phyloP scores from a whole-genome alignment of 2,329 filamentous ascomycete genomes.

The Thermothelomyces thermophilus region DNA sequence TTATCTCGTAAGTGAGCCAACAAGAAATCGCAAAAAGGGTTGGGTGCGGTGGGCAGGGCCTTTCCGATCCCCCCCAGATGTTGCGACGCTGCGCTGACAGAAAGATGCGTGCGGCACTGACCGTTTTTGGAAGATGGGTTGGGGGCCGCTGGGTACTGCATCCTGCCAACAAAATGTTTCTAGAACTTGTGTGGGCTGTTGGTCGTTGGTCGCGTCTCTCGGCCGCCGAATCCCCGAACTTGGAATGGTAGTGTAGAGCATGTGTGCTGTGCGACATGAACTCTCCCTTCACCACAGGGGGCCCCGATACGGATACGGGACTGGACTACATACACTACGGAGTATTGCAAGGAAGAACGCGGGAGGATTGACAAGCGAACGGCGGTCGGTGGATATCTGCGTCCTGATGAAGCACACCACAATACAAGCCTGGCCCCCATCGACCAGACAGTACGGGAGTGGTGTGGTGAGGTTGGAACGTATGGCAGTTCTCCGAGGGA shows the following conservation, averaged over 20 bases:
- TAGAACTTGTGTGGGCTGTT: background rate
- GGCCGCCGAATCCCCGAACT: background rate
- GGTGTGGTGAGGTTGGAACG: no score
- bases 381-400: no score
- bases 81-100: conserved; percentile 1
- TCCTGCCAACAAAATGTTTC: conserved; percentile 4
- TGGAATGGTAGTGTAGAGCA: background rate
- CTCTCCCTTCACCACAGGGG: no score
- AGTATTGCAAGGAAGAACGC: background rate
- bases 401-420: no score
- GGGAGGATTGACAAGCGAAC: background rate
- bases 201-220: background rate
- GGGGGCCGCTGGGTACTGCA: conserved; percentile 6
- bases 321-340: no score
- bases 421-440: no score
- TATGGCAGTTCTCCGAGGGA: no score
- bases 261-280: no score
- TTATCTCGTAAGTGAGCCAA: conserved; percentile 10
- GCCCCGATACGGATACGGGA: no score
- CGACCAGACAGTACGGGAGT: no score
- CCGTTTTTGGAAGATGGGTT: background rate
- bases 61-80: no score
- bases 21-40: background rate
- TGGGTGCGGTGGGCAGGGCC: background rate
- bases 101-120: background rate